Evolutionary conservation across 441 rosid species (phyloP), one percentile per base, ranked within the genome.

Genomic region (Isatis lusitanica): DNA sequence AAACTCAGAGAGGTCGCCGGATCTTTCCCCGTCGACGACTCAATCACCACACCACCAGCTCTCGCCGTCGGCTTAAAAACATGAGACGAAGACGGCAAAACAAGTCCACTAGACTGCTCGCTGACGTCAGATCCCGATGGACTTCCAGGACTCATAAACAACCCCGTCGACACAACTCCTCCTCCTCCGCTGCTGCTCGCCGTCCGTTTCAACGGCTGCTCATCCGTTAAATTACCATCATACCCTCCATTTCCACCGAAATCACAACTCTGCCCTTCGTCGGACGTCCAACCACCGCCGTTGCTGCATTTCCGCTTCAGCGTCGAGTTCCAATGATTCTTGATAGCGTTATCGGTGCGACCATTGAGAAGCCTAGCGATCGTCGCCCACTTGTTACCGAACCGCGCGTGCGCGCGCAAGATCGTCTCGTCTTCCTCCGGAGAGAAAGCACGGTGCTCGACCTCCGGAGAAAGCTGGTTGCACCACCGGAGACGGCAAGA

Each of bases 401-500:
- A 73, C 57, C 63, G 62, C 5, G 81, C 83, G 70, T 87, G 89
- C 2, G 86, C 88, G 11, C 59, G 48, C n/a, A 78, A 4, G 56
- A 87, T 85, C 71, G 68, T 61, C 4, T 75, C 81, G 31, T 87
- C 92, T 76, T 87, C 92, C 64, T 85, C 85, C 18, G 79, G 48
- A 13, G 86, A 66, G 44, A 87, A 87, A 1, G 82, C 8, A 12
- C 83, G 81, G 76, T 79, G 91, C 63, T 76, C 83, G 5, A 87
- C 83, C 78, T 57, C 77, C 26, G 87, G 89, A 1, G 88, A 81
- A 7, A 87, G 79, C 84, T 85, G 91, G 43, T 87, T 85, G 56
- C 83, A 85, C 92, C 92, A 87, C 4, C 88, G 82, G 15, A 85
- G 77, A 50, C 91, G 80, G 60, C 89, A 87, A 2, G 91, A 87